phyloP scores from a whole-genome alignment of 306 rosid species.

The Acacia confusa region DNA sequence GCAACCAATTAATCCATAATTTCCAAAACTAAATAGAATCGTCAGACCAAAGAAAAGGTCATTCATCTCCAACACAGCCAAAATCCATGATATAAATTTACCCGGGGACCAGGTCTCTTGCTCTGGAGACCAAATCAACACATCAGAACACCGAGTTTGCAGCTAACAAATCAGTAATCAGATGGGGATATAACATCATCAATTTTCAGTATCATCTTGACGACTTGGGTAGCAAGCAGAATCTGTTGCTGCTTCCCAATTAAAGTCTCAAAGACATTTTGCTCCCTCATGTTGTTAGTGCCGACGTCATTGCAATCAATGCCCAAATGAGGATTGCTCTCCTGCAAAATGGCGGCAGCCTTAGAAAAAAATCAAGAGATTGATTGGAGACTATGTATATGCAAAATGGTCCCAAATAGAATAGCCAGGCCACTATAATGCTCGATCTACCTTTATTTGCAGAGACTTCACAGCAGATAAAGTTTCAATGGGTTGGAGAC shows the following conservation, averaged over 20 bases:
- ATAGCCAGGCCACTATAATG: background rate
- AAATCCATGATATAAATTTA: constrained; percentile 39
- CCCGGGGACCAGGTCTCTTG: constrained; percentile 28
- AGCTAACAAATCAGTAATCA: constrained; percentile 42
- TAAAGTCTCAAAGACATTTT: constrained; percentile 84
- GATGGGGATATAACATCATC: constrained; percentile 92
- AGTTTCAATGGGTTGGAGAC: constrained; percentile 96
- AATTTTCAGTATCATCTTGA: constrained; percentile 93
- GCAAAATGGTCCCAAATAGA: background rate
- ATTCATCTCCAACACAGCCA: constrained; percentile 35
- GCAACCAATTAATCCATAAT: background rate
- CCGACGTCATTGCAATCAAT: constrained; percentile 92
- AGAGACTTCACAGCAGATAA: constrained; percentile 88
- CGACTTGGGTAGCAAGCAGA: constrained; percentile 93
- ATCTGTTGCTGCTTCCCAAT: constrained; percentile 97
- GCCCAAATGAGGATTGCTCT: constrained; percentile 72
- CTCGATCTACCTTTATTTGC: constrained; percentile 75
- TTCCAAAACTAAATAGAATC: background rate
- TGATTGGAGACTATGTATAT: background rate
- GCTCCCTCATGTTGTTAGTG: constrained; percentile 93
- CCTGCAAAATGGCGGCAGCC: constrained; percentile 51
- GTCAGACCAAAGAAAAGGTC: constrained; percentile 17
- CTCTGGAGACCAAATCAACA: constrained; percentile 29
- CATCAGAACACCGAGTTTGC: constrained; percentile 23
- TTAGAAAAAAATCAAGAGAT: background rate